These are phyloP conservation scores for Aspergillus pseudotamarii DNA, from an alignment of 2,329 filamentous ascomycete species.

Conservation along the genomic window DNA sequence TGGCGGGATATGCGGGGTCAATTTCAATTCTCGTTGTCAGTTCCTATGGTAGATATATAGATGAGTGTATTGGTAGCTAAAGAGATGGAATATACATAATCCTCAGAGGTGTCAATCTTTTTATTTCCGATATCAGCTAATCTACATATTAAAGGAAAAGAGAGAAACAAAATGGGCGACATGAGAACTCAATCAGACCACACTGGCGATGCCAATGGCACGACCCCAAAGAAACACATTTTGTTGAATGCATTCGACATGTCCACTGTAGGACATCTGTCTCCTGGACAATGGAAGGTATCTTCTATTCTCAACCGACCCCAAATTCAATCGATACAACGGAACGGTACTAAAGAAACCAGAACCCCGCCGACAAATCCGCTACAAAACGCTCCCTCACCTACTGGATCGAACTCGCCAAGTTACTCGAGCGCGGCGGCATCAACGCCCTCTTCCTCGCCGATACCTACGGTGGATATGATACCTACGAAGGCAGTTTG, in stretches of 20 bases:
- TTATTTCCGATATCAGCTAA: too few species aligned
- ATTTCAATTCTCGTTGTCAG: neutral
- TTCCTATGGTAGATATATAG: neutral
- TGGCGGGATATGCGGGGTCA: slow-evolving; percentile 16
- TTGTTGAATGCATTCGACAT: slow-evolving; percentile 68
- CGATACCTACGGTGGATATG: slow-evolving; percentile 66
- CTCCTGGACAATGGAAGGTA: slow-evolving; percentile 69
- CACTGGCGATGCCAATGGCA: neutral
- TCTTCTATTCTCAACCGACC: neutral
- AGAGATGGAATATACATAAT: neutral
- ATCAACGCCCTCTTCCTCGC: slow-evolving; percentile 69
- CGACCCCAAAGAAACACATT: slow-evolving; percentile 54
- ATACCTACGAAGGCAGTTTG: slow-evolving; percentile 62
- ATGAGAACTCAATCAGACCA: slow-evolving; percentile 1
- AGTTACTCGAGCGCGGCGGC: slow-evolving; percentile 62
- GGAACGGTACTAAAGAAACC: slow-evolving; percentile 14
- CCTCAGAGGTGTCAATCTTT: too few species aligned
- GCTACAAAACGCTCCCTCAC: slow-evolving; percentile 62
- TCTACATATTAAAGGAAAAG: slow-evolving; percentile 10
- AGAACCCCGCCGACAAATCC: slow-evolving; percentile 65
- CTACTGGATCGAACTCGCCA: slow-evolving; percentile 67
- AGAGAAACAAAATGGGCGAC: slow-evolving; percentile 22
- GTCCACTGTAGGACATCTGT: slow-evolving; percentile 66
- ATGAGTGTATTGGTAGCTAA: neutral
- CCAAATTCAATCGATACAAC: neutral